Evolutionary conservation across 192 early-diverging fungal species (phyloP).

Genomic region (Gigaspora rosea): DNA sequence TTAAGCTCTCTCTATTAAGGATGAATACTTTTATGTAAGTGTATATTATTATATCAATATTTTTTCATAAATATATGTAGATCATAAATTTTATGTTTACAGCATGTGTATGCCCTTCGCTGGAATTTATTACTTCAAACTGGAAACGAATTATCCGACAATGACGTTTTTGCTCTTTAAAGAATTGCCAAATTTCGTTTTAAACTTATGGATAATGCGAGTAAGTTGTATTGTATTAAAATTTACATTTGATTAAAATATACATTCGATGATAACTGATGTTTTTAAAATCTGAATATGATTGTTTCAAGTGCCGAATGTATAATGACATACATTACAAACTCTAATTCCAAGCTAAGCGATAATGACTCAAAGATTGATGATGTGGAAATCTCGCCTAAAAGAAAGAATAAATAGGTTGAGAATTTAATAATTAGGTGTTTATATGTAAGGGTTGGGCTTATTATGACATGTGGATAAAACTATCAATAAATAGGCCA

Average conservation of each 20-base stretch:
- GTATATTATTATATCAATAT: not conserved
- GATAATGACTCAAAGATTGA: constrained; percentile 27
- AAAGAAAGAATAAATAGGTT: not conserved
- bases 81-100: constrained; percentile 19
- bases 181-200: constrained; percentile 13
- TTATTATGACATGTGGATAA: no score
- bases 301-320: constrained; percentile 23
- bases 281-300: constrained; percentile 24
- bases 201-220: constrained; percentile 20
- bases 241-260: not conserved
- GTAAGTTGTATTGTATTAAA: constrained; percentile 27
- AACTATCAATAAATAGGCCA: no score
- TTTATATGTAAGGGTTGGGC: no score
- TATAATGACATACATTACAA: constrained; percentile 16
- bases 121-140: constrained; percentile 26
- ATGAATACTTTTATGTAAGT: not conserved
- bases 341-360: constrained; percentile 19
- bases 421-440: no score
- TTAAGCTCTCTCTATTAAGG: constrained; percentile 8
- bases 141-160: constrained; percentile 16
- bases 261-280: constrained; percentile 17
- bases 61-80: constrained; percentile 16
- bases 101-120: constrained; percentile 30
- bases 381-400: constrained; percentile 20
- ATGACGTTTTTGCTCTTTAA: not conserved